Conservation (phyloP, 257 asterid species). For the Solanum rostratum region DNA sequence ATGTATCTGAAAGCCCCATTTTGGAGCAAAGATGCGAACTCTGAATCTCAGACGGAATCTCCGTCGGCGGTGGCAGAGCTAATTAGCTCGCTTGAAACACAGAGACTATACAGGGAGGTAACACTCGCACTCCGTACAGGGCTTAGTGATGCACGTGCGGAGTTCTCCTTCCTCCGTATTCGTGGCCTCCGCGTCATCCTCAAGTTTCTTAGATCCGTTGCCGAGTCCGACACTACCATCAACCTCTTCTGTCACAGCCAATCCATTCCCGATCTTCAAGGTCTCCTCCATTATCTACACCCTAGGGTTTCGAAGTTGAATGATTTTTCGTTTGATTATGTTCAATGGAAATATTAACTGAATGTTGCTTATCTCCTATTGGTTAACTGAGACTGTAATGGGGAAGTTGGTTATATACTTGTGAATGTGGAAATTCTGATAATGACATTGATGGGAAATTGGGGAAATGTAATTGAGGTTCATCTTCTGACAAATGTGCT, state of each 20-base stretch:
- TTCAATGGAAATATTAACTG: not conserved
- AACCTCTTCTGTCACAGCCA: slow-evolving; percentile 67
- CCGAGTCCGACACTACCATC: slow-evolving; percentile 67
- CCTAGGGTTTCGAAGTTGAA: not conserved
- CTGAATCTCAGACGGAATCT: slow-evolving; percentile 28
- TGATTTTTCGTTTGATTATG: not conserved
- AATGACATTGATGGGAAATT: not conserved
- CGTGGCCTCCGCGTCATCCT: slow-evolving; percentile 76
- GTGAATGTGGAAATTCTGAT: not conserved
- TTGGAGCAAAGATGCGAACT: slow-evolving; percentile 53
- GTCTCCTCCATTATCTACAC: slow-evolving; percentile 14
- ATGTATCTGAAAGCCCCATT: slow-evolving; percentile 82
- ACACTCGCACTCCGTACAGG: slow-evolving; percentile 89
- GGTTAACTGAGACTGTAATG: not conserved
- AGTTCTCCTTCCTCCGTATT: slow-evolving; percentile 82
- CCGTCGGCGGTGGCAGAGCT: slow-evolving; percentile 63
- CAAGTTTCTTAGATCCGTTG: slow-evolving; percentile 78
- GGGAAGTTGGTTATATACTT: not conserved
- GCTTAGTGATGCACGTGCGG: slow-evolving; percentile 74
- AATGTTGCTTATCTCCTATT: not conserved
- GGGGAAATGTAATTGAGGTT: not conserved
- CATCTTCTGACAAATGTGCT: not conserved
- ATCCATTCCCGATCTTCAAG: slow-evolving; percentile 72
- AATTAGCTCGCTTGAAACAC: slow-evolving; percentile 66
- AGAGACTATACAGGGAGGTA: slow-evolving; percentile 73